Conservation (phyloP, 1,284 basidiomycete genomes). For the Mycosarcoma mackinlayi region DNA sequence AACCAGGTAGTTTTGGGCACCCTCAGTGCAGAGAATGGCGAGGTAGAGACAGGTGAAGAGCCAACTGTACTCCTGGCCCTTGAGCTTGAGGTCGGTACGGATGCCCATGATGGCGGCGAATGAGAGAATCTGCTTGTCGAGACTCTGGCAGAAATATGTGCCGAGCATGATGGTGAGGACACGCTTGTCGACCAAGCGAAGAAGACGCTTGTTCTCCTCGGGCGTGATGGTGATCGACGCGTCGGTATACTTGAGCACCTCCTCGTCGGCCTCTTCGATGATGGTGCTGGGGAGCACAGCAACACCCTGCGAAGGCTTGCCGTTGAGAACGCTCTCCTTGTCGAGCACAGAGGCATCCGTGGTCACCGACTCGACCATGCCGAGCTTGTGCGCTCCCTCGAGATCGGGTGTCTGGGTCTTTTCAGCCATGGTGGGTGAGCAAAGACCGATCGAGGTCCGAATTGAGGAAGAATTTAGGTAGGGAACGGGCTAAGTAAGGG, state of each 20-base stretch:
- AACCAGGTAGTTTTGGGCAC: constrained; percentile 47
- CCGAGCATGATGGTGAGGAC: constrained; percentile 73
- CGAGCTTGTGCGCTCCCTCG: constrained; percentile 34
- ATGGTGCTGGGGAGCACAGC: constrained; percentile 40
- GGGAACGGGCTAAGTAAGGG: not conserved
- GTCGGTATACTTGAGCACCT: constrained; percentile 38
- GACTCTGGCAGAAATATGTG: constrained; percentile 73
- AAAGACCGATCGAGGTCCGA: not conserved
- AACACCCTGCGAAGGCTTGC: constrained; percentile 26
- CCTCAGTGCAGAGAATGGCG: constrained; percentile 54
- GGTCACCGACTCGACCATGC: constrained; percentile 33
- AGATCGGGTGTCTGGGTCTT: constrained; percentile 30
- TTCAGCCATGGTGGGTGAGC: constrained; percentile 25
- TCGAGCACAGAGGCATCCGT: constrained; percentile 39
- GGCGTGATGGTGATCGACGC: constrained; percentile 33
- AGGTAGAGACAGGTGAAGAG: constrained; percentile 62
- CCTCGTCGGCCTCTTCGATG: constrained; percentile 44
- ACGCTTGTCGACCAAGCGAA: constrained; percentile 73
- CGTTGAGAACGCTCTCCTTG: constrained; percentile 36
- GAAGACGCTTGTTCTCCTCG: constrained; percentile 54
- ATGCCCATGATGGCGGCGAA: constrained; percentile 75
- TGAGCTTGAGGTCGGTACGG: constrained; percentile 60
- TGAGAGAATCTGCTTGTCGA: constrained; percentile 73
- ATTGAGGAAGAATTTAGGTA: not conserved
- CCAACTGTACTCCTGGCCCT: constrained; percentile 59